Conservation (phyloP, 192 early-diverging fungal species). For the Jimgerdemannia flammicorona region DNA sequence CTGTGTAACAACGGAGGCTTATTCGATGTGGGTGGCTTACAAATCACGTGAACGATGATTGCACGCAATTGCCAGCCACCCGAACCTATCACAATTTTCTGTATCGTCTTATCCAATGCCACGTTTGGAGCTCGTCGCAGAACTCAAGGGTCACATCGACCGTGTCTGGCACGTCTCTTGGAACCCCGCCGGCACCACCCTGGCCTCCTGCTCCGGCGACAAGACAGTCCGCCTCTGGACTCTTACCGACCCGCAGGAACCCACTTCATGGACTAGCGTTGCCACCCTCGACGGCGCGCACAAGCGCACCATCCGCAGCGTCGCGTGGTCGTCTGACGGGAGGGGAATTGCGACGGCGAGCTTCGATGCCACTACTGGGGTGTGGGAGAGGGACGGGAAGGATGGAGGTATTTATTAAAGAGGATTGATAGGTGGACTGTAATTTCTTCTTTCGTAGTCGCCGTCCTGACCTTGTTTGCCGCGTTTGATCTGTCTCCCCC, state of each 20-base stretch:
- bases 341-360: conserved; percentile 77
- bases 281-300: conserved; percentile 81
- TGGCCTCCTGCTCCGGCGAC: conserved; percentile 87
- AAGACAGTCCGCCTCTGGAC: conserved; percentile 88
- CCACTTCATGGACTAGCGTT: conserved; percentile 63
- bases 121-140: conserved; percentile 50
- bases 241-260: not conserved
- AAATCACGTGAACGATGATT: too few relatives aligned
- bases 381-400: conserved; percentile 79
- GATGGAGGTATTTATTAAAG: conserved; percentile 22
- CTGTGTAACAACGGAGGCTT: too few relatives aligned
- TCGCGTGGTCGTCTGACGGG: conserved; percentile 77
- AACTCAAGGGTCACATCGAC: conserved; percentile 75
- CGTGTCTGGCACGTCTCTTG: conserved; percentile 85
- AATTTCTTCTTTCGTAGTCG: not conserved
- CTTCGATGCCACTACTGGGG: conserved; percentile 90
- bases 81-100: not conserved
- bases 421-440: not conserved
- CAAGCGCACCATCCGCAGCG: conserved; percentile 87
- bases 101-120: conserved; percentile 23
- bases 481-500: not conserved
- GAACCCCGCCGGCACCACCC: conserved; percentile 68
- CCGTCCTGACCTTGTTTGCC: not conserved
- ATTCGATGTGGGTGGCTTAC: too few relatives aligned
- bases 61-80: not conserved